Conservation (phyloP, 163 green algal genomes). For the Botryococcus braunii region DNA sequence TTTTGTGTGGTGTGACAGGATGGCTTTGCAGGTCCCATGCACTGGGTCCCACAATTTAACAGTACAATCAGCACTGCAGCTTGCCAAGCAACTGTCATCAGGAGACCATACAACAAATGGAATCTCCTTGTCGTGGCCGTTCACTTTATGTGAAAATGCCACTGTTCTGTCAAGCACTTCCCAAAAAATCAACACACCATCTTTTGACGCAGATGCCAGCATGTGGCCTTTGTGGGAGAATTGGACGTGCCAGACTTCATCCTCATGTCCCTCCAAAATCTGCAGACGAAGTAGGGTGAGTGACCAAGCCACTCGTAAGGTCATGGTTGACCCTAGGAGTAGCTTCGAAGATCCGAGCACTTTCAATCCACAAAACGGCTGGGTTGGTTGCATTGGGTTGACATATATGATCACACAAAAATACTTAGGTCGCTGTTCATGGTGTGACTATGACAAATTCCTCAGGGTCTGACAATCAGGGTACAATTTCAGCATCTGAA, state of each 20-base stretch:
- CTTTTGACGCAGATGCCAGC: constrained; percentile 72
- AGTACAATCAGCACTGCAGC: constrained; percentile 39
- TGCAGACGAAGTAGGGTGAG: constrained; percentile 29
- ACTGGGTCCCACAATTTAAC: too few species aligned
- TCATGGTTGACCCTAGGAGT: neutral
- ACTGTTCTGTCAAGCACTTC: neutral
- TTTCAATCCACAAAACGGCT: neutral
- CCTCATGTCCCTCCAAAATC: constrained; percentile 66
- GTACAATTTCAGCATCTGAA: neutral
- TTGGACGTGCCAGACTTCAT: constrained; percentile 87
- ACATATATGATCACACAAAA: neutral
- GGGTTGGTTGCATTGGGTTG: neutral
- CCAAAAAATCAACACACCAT: constrained; percentile 46
- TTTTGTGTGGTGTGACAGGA: too few species aligned
- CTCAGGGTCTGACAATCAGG: neutral
- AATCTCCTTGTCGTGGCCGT: constrained; percentile 41
- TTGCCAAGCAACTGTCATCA: constrained; percentile 54
- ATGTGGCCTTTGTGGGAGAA: constrained; percentile 70
- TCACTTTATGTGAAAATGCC: constrained; percentile 33
- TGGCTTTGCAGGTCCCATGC: too few species aligned
- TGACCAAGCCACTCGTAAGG: neutral
- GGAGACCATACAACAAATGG: constrained; percentile 54
- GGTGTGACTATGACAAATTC: neutral
- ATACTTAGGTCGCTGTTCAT: neutral
- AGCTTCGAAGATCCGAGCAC: neutral